phyloP scores from a whole-genome alignment of 2,329 filamentous ascomycete species.

The Exophiala calicioides region DNA sequence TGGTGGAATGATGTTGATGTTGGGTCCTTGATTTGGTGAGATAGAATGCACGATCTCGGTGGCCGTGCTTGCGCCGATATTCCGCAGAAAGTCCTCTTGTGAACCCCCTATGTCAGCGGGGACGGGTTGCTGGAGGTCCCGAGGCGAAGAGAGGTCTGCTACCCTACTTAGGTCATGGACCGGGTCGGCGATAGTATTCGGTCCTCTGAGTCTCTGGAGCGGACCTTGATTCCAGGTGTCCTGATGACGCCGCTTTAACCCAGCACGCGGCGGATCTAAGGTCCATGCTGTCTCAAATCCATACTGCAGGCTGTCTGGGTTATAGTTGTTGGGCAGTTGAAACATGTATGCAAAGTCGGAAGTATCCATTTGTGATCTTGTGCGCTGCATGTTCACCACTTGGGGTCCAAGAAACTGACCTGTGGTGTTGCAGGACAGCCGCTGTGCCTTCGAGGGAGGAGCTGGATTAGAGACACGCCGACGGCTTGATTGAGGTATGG shows the following conservation, averaged over 20 bases:
- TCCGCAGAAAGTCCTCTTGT: slow-evolving; percentile 22
- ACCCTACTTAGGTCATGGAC: slow-evolving; percentile 11
- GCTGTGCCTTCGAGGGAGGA: background rate
- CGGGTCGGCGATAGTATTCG: slow-evolving; percentile 17
- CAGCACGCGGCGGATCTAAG: no score
- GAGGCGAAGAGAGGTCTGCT: slow-evolving; percentile 12
- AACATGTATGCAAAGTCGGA: slow-evolving; percentile 2
- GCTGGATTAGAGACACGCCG: slow-evolving; percentile 5
- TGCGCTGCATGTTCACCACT: slow-evolving; percentile 4
- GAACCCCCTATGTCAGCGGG: slow-evolving; percentile 4
- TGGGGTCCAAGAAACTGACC: background rate
- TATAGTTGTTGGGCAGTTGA: background rate
- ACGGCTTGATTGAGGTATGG: background rate
- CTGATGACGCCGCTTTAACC: no score
- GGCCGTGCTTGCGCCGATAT: slow-evolving; percentile 8
- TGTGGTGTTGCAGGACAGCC: background rate
- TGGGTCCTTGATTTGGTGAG: slow-evolving; percentile 9
- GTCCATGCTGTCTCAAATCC: no score
- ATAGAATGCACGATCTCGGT: background rate
- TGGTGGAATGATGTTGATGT: slow-evolving; percentile 12
- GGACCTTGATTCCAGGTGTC: no score
- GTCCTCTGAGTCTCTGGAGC: background rate
- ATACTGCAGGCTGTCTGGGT: slow-evolving; percentile 3
- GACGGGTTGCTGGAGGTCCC: slow-evolving; percentile 6
- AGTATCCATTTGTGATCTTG: slow-evolving; percentile 11